Evolutionary conservation across 106 monocot species (phyloP).

Genomic region (Dendrobium chrysotoxum): DNA sequence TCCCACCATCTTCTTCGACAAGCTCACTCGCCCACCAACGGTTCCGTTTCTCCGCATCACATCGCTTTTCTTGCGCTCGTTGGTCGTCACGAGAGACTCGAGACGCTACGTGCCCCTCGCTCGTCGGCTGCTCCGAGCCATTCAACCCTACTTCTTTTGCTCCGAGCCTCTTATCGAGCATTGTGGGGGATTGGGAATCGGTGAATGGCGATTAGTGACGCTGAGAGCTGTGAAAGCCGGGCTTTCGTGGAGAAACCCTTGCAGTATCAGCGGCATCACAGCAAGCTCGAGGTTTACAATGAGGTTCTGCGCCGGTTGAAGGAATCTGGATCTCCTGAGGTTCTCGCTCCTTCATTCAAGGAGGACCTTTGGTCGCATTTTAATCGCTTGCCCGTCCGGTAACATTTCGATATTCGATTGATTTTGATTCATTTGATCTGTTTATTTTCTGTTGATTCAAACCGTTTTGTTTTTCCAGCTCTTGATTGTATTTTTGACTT

Average conservation of each 20-base stretch:
- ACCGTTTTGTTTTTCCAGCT: background rate
- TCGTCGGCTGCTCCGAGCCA: background rate
- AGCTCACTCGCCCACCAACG: background rate
- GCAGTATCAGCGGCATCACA: constrained; percentile 32
- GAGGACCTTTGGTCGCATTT: constrained; percentile 72
- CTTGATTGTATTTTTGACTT: background rate
- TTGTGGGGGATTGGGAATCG: background rate
- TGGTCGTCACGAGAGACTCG: constrained; percentile 1
- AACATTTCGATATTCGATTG: background rate
- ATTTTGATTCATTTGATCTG: background rate
- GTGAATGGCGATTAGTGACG: constrained; percentile 5
- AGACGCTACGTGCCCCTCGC: background rate
- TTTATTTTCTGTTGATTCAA: background rate
- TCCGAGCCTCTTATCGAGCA: background rate
- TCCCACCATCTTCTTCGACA: background rate
- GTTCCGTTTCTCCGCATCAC: background rate
- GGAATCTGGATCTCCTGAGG: constrained; percentile 25
- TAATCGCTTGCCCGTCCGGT: constrained; percentile 71
- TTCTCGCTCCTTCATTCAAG: constrained; percentile 37
- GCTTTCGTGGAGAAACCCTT: background rate
- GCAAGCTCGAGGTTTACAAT: constrained; percentile 61
- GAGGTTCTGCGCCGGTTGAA: constrained; percentile 62
- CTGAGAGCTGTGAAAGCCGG: background rate
- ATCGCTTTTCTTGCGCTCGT: background rate
- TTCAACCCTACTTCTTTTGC: background rate